A percentile compares a stretch with the other conserved stretches of the same genome.
Conservation (phyloP, 2,329 filamentous ascomycete genomes). For the Aschersonia sp. region DNA sequence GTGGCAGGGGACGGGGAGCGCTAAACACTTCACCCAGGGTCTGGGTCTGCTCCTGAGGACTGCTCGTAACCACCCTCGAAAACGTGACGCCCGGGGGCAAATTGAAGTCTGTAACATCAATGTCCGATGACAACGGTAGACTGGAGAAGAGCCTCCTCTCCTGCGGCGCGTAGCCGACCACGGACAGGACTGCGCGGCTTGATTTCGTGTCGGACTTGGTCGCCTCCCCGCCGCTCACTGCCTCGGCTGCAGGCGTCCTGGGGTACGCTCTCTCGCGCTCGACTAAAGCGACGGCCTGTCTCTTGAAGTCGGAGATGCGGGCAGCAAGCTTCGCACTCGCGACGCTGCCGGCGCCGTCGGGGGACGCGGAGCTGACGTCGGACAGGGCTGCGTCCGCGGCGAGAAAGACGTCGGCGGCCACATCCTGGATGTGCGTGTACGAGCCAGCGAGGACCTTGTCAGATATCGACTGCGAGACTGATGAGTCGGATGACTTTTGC, state of each 20-base stretch:
- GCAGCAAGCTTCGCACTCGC: slow-evolving; percentile 22
- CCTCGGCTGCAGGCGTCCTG: slow-evolving; percentile 16
- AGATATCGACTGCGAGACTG: slow-evolving; percentile 27
- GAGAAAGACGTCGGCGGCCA: slow-evolving; percentile 41
- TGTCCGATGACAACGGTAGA: slow-evolving; percentile 31
- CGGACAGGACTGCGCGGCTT: slow-evolving; percentile 51
- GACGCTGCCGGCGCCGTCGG: slow-evolving; percentile 13
- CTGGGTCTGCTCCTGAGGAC: slow-evolving; percentile 31
- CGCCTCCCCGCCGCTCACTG: slow-evolving; percentile 25
- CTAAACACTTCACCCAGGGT: slow-evolving; percentile 63
- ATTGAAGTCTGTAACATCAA: slow-evolving; percentile 24
- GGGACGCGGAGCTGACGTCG: slow-evolving; percentile 24
- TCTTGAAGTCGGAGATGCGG: slow-evolving; percentile 41
- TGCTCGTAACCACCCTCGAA: slow-evolving; percentile 19
- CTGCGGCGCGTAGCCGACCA: slow-evolving; percentile 61
- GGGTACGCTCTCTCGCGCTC: slow-evolving; percentile 43
- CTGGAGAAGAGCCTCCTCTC: slow-evolving; percentile 78
- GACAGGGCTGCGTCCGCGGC: slow-evolving; percentile 32
- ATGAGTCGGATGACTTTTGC: slow-evolving; percentile 36
- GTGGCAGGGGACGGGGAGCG: slow-evolving; percentile 48
- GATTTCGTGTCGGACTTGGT: slow-evolving; percentile 21
- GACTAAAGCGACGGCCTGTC: slow-evolving; percentile 46
- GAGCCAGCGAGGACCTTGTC: slow-evolving; percentile 36
- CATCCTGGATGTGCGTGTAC: slow-evolving; percentile 49
- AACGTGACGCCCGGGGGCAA: slow-evolving; percentile 60